Conservation (phyloP, 768 basidiomycete genomes). For the Suillus subluteus region DNA sequence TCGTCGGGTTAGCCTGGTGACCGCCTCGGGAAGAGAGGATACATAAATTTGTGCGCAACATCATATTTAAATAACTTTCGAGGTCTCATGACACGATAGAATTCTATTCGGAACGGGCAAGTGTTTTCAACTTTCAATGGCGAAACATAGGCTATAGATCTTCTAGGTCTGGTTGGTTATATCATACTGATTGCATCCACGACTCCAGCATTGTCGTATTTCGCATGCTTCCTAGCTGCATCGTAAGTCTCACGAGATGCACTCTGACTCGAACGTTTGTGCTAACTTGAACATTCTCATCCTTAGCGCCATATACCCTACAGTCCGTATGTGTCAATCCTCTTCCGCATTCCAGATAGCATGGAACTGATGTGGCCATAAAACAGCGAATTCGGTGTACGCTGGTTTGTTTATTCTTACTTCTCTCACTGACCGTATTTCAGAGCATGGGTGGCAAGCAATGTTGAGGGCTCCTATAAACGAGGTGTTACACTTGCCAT, state of each 20-base stretch:
- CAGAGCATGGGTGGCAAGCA: conserved; percentile 63
- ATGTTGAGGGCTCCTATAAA: conserved; percentile 76
- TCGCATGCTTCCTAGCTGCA: conserved; percentile 71
- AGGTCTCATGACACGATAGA: background rate
- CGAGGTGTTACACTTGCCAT: conserved; percentile 70
- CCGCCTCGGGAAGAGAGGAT: conserved; percentile 54
- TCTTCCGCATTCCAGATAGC: background rate
- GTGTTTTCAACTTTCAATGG: background rate
- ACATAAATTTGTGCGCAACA: conserved; percentile 60
- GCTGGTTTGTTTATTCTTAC: conserved; percentile 20
- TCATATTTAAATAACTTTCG: conserved; percentile 2
- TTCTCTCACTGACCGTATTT: background rate
- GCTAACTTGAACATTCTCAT: background rate
- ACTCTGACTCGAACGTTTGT: conserved; percentile 9
- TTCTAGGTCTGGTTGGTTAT: conserved; percentile 56
- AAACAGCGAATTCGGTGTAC: conserved; percentile 54
- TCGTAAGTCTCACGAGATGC: conserved; percentile 48
- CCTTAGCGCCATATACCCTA: conserved; percentile 49
- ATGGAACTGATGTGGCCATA: background rate
- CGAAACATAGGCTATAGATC: background rate
- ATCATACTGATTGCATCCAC: conserved; percentile 66
- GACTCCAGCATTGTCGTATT: conserved; percentile 68
- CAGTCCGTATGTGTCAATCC: conserved; percentile 40
- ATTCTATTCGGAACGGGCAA: conserved; percentile 36
- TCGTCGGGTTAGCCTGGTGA: conserved; percentile 68